Conservation (phyloP, 169 alveolate genomes). For the Plasmodium cynomolgi region DNA sequence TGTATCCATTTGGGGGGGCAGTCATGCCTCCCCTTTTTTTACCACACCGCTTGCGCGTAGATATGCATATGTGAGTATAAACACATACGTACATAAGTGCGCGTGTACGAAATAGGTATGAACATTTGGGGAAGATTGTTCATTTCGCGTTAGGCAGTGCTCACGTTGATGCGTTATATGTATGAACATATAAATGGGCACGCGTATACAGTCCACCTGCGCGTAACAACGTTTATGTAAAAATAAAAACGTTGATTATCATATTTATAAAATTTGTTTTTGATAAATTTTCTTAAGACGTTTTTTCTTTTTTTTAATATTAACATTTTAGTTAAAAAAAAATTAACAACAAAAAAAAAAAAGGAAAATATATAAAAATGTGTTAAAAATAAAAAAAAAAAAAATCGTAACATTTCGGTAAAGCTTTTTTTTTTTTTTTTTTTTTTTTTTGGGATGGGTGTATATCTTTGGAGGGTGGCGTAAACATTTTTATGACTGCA, state of each 20-base stretch:
- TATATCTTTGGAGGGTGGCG: background rate
- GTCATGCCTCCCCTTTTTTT: background rate
- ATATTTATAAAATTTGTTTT: background rate
- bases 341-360: background rate
- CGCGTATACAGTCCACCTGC: background rate
- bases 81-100: background rate
- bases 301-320: background rate
- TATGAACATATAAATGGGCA: background rate
- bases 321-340: background rate
- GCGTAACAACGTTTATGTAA: background rate
- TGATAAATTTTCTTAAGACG: background rate
- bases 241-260: background rate
- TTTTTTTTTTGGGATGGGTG: background rate
- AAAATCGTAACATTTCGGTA: background rate
- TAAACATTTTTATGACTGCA: background rate
- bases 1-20: background rate
- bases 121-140: background rate
- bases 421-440: background rate
- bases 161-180: background rate
- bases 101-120: background rate
- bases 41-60: background rate
- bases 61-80: background rate
- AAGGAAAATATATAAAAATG: background rate
- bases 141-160: background rate
- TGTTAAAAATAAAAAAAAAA: background rate